A percentile compares a stretch with the other conserved stretches of the same genome.
phyloP scores from a whole-genome alignment of 331 rosid genomes.

The Acacia pycnantha region DNA sequence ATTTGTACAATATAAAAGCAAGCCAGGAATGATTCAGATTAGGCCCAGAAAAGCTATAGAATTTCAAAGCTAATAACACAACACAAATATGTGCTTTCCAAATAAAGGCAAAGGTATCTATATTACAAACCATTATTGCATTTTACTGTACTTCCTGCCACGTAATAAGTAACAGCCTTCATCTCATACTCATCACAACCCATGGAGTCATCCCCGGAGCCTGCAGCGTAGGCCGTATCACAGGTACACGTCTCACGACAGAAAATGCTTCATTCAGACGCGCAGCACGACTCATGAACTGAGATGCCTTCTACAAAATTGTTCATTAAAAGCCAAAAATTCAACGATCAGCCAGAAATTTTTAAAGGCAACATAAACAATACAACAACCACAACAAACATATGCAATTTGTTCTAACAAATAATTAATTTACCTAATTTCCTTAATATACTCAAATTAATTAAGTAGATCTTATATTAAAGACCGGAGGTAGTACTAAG shows the following conservation, averaged over 20 bases:
- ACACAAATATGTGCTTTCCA: conserved; percentile 17
- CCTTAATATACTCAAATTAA: neutral
- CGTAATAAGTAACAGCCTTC: conserved; percentile 32
- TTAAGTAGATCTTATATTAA: too few relatives aligned
- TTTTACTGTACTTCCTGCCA: conserved; percentile 38
- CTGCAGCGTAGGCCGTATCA: conserved; percentile 80
- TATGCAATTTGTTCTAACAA: neutral
- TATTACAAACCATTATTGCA: conserved; percentile 37
- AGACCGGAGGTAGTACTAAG: neutral
- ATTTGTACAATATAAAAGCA: conserved; percentile 15
- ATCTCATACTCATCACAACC: conserved; percentile 90
- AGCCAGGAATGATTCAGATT: conserved; percentile 26
- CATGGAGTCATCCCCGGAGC: conserved; percentile 74
- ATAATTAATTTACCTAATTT: too few relatives aligned
- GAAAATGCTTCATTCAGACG: conserved; percentile 98
- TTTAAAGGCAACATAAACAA: conserved; percentile 12
- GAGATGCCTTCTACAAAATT: conserved; percentile 83
- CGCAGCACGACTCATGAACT: conserved; percentile 76
- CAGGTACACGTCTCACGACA: conserved; percentile 83
- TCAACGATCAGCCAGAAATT: neutral
- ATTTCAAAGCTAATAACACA: conserved; percentile 28
- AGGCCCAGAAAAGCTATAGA: conserved; percentile 32
- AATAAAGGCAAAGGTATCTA: conserved; percentile 16
- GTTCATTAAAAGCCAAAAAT: conserved; percentile 20
- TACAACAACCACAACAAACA: neutral